Conservation (phyloP, 202 grass and related monocot genomes). For the Dendrocalamus latiflorus region DNA sequence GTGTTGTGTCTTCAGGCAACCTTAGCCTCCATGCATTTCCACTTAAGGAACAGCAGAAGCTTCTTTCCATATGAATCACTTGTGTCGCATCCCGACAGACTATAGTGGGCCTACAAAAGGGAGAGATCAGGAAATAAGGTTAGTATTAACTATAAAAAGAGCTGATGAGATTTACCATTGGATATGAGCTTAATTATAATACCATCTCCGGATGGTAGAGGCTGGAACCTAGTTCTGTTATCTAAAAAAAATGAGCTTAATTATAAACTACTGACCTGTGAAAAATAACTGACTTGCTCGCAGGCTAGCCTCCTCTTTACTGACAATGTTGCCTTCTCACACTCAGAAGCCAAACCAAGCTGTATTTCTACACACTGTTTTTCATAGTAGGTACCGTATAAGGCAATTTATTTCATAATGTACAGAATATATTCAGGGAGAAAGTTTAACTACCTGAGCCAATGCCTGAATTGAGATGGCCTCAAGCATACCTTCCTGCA, state of each 20-base stretch:
- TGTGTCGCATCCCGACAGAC: slow-evolving; percentile 69
- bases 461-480: slow-evolving; percentile 80
- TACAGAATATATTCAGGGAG: neutral
- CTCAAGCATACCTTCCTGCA: slow-evolving; percentile 83
- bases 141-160: neutral
- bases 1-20: slow-evolving; percentile 23
- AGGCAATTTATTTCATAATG: neutral
- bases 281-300: slow-evolving; percentile 83
- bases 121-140: neutral
- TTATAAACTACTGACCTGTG: slow-evolving; percentile 46
- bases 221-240: no score
- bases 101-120: slow-evolving; percentile 67
- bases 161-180: neutral
- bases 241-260: neutral
- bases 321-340: slow-evolving; percentile 82
- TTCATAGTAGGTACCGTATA: neutral
- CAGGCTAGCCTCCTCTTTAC: slow-evolving; percentile 95
- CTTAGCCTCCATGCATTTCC: slow-evolving; percentile 98
- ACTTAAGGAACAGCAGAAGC: no score
- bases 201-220: no score
- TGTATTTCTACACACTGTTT: slow-evolving; percentile 83
- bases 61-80: slow-evolving; percentile 77
- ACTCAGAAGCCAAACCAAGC: slow-evolving; percentile 79
- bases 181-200: no score
- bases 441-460: slow-evolving; percentile 52